These are phyloP conservation scores for Boletus rubropictus DNA, from an alignment of 768 basidiomycete species.

Conservation along the genomic window DNA sequence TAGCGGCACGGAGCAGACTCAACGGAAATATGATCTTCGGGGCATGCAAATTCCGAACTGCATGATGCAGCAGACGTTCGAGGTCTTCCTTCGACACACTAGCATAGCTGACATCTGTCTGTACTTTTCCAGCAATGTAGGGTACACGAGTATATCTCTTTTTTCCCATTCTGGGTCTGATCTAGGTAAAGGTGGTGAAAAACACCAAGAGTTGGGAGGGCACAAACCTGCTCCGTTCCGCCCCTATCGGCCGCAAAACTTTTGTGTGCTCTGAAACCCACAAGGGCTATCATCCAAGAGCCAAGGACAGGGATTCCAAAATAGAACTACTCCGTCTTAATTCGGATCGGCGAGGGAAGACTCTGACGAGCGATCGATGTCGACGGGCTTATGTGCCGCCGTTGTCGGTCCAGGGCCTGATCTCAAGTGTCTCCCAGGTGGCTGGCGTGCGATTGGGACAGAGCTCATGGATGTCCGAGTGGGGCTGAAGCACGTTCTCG, in stretches of 20 bases:
- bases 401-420: constrained; percentile 10
- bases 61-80: constrained; percentile 23
- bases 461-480: constrained; percentile 11
- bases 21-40: constrained; percentile 28
- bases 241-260: constrained; percentile 25
- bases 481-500: constrained; percentile 17
- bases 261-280: constrained; percentile 18
- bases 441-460: constrained; percentile 15
- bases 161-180: constrained; percentile 5
- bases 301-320: constrained; percentile 18
- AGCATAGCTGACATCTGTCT: background rate
- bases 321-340: constrained; percentile 7
- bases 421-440: constrained; percentile 19
- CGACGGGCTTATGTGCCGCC: constrained; percentile 1
- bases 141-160: background rate
- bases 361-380: background rate
- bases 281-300: constrained; percentile 26
- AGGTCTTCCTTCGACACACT: constrained; percentile 17
- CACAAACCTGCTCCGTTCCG: constrained; percentile 25
- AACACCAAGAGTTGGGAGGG: constrained; percentile 4
- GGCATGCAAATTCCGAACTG: constrained; percentile 21
- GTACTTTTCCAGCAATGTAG: constrained; percentile 1
- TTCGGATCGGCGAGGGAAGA: constrained; percentile 7
- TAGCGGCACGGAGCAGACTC: constrained; percentile 26
- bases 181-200: constrained; percentile 6